Conservation (phyloP, 306 rosid species). For the Sesbania bispinosa region DNA sequence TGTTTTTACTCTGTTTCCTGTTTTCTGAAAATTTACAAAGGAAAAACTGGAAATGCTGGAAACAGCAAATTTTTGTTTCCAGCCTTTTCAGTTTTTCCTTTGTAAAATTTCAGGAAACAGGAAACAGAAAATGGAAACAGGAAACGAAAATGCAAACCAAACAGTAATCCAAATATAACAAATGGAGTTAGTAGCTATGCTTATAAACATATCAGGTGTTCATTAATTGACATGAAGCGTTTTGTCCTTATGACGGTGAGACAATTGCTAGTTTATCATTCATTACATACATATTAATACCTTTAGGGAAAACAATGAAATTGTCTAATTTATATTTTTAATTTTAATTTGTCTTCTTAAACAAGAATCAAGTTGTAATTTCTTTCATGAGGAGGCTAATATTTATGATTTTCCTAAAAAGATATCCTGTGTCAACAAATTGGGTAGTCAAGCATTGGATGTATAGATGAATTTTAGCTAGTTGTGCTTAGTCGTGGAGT, state of each 20-base stretch:
- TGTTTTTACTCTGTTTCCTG: no score
- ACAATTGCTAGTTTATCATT: not conserved
- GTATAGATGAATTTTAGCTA: not conserved
- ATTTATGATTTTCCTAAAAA: not conserved
- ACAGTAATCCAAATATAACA: not conserved
- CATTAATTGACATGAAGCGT: not conserved
- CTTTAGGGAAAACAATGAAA: not conserved
- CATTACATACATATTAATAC: not conserved
- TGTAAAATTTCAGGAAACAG: no score
- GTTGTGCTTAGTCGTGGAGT: not conserved
- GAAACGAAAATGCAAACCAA: no score
- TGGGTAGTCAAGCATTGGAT: not conserved
- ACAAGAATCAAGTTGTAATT: not conserved
- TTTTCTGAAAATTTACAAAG: no score
- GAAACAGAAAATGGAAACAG: no score
- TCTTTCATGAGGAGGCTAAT: not conserved
- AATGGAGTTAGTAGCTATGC: not conserved
- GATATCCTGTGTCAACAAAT: not conserved
- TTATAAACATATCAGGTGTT: not conserved
- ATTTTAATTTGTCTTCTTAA: not conserved
- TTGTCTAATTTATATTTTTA: not conserved
- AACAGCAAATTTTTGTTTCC: no score
- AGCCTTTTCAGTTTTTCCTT: no score
- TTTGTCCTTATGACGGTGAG: not conserved
- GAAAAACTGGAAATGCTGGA: no score